A percentile compares a stretch with the other conserved stretches of the same genome.
Conservation (phyloP, 768 basidiomycete genomes). For the Tylopilus sp. region DNA sequence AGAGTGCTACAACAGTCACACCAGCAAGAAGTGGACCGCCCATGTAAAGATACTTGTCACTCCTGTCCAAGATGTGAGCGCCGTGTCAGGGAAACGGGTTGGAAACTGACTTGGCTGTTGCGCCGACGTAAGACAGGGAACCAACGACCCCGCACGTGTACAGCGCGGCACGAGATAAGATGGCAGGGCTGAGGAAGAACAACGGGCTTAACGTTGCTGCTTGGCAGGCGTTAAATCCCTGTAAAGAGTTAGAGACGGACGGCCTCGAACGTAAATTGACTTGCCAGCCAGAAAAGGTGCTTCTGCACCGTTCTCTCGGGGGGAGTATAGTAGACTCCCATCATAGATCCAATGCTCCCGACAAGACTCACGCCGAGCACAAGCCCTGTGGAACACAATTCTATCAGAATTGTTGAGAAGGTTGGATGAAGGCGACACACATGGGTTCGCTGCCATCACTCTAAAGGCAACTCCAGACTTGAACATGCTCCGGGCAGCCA, state of each 20-base stretch:
- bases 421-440: slow-evolving; percentile 35
- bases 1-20: slow-evolving; percentile 82
- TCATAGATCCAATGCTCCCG: slow-evolving; percentile 82
- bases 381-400: slow-evolving; percentile 49
- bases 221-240: slow-evolving; percentile 86
- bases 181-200: slow-evolving; percentile 84
- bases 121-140: slow-evolving; percentile 81
- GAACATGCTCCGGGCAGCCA: slow-evolving; percentile 78
- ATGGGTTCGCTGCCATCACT: slow-evolving; percentile 83
- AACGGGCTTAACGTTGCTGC: slow-evolving; percentile 83
- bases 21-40: slow-evolving; percentile 88
- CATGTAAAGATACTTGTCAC: slow-evolving; percentile 81
- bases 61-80: slow-evolving; percentile 34
- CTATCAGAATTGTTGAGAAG: not conserved
- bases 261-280: slow-evolving; percentile 19
- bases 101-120: slow-evolving; percentile 66
- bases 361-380: slow-evolving; percentile 79
- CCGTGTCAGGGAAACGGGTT: not conserved
- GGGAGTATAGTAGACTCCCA: slow-evolving; percentile 74
- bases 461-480: slow-evolving; percentile 62
- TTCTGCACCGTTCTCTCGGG: slow-evolving; percentile 76
- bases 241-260: slow-evolving; percentile 1
- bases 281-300: slow-evolving; percentile 76
- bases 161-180: slow-evolving; percentile 81
- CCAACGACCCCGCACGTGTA: slow-evolving; percentile 89